phyloP scores from a whole-genome alignment of 2,329 filamentous ascomycete genomes.

The Exophiala dermatitidis region DNA sequence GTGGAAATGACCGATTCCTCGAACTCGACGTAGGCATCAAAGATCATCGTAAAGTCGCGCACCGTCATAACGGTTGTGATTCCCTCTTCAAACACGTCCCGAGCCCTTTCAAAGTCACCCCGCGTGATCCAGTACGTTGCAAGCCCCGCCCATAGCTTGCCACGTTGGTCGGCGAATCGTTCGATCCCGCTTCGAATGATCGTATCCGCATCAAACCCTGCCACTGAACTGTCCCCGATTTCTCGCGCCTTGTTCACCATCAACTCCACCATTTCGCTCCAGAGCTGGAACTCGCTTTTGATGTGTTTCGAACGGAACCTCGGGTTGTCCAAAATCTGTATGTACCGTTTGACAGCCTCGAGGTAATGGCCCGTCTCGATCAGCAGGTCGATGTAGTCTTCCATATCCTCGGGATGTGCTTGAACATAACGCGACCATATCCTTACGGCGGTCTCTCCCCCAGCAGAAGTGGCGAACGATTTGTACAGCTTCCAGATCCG shows the following conservation, averaged over 20 bases:
- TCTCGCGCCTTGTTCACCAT: slow-evolving; percentile 84
- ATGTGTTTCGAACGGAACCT: slow-evolving; percentile 87
- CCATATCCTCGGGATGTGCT: slow-evolving; percentile 86
- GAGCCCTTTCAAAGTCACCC: slow-evolving; percentile 83
- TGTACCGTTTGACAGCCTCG: slow-evolving; percentile 85
- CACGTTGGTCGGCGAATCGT: slow-evolving; percentile 85
- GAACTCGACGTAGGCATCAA: slow-evolving; percentile 93
- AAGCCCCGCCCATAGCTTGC: slow-evolving; percentile 88
- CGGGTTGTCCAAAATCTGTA: slow-evolving; percentile 82
- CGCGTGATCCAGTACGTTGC: slow-evolving; percentile 95
- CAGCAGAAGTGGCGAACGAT: slow-evolving; percentile 83
- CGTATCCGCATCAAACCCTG: slow-evolving; percentile 79
- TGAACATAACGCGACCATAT: slow-evolving; percentile 97
- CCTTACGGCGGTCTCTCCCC: slow-evolving; percentile 81
- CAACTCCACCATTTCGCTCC: slow-evolving; percentile 95
- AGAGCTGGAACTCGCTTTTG: slow-evolving; percentile 92
- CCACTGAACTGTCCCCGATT: slow-evolving; percentile 71
- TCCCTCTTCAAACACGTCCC: slow-evolving; percentile 92
- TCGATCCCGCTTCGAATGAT: slow-evolving; percentile 89
- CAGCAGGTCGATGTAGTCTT: slow-evolving; percentile 90
- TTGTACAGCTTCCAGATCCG: slow-evolving; percentile 90
- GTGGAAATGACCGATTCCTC: slow-evolving; percentile 91
- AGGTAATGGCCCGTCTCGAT: slow-evolving; percentile 76
- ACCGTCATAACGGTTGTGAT: slow-evolving; percentile 98
- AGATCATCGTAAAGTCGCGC: slow-evolving; percentile 90